Evolutionary conservation across 225 moss, liverwort and hornwort species (phyloP).

Genomic region (Pseudisothecium myosuroides): DNA sequence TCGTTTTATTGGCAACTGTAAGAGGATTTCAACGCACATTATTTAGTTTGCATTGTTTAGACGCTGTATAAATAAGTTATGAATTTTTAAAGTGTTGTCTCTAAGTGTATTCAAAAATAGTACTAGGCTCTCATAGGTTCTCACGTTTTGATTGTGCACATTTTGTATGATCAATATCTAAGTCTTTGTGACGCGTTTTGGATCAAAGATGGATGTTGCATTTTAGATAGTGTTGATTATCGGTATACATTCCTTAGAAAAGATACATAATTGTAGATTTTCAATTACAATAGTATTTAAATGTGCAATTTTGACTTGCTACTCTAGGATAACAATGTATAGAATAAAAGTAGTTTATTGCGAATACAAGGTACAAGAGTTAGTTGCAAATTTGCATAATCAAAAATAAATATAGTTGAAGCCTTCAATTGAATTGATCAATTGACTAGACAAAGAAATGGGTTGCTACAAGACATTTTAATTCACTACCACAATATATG

Average conservation of each 20-base stretch:
- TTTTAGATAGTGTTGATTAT: background rate
- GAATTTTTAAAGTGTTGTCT: background rate
- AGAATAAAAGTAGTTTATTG: background rate
- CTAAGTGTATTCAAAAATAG: fast-evolving
- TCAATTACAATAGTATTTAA: fast-evolving
- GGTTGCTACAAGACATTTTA: fast-evolving
- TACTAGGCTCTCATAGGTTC: fast-evolving
- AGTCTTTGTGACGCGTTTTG: background rate
- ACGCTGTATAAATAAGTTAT: background rate
- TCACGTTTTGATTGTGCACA: background rate
- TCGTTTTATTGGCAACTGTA: background rate
- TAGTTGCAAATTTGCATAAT: background rate
- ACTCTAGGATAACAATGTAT: background rate
- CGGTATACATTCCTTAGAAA: background rate
- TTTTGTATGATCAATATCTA: background rate
- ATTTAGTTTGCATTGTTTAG: background rate
- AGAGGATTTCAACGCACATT: background rate
- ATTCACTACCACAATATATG: too few species aligned
- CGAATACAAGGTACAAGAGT: background rate
- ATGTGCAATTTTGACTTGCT: background rate
- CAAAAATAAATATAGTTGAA: background rate
- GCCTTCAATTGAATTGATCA: background rate
- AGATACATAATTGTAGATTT: background rate
- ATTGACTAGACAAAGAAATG: background rate
- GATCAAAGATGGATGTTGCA: background rate